Conservation (phyloP, 495 filamentous ascomycete species). For the Penicillium daleae region DNA sequence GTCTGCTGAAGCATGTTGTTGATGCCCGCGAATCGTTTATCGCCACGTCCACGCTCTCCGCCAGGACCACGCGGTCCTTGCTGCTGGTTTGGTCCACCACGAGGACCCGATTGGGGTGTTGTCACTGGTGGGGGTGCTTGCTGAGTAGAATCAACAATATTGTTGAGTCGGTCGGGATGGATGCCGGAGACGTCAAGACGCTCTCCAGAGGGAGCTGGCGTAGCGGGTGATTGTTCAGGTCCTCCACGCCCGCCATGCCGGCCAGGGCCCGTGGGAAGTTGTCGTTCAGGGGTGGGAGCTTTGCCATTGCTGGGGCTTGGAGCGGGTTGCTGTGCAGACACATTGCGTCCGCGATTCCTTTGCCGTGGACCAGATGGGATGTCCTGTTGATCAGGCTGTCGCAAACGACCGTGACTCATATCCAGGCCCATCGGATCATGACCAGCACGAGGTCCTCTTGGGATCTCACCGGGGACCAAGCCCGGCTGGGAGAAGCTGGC, state of each 20-base stretch:
- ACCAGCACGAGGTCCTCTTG: conserved; percentile 42
- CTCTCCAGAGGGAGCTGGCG: conserved; percentile 32
- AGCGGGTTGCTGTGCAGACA: conserved; percentile 32
- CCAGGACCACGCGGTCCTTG: conserved; percentile 38
- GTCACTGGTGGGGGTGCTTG: conserved; percentile 28
- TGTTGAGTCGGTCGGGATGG: conserved; percentile 54
- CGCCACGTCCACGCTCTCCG: conserved; percentile 45
- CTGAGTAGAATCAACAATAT: conserved; percentile 24
- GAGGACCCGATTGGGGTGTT: conserved; percentile 46
- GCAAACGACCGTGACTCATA: conserved; percentile 58
- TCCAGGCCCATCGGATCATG: conserved; percentile 44
- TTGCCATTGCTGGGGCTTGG: conserved; percentile 30
- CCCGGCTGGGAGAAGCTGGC: conserved; percentile 27
- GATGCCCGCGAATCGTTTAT: conserved; percentile 49
- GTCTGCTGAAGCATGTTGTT: conserved; percentile 53
- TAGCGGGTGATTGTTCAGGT: conserved; percentile 30
- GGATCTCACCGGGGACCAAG: conserved; percentile 41
- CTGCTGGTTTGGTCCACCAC: conserved; percentile 32
- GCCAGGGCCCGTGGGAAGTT: conserved; percentile 42
- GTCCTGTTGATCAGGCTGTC: conserved; percentile 57
- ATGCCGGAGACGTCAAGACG: conserved; percentile 44
- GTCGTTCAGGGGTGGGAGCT: conserved; percentile 34
- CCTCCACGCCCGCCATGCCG: conserved; percentile 38
- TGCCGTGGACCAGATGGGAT: conserved; percentile 75
- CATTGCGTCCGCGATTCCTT: conserved; percentile 33